A percentile compares a stretch with the other conserved stretches of the same genome.
Conservation (phyloP, 2,329 filamentous ascomycete species). For the Nothophoma quercina region DNA sequence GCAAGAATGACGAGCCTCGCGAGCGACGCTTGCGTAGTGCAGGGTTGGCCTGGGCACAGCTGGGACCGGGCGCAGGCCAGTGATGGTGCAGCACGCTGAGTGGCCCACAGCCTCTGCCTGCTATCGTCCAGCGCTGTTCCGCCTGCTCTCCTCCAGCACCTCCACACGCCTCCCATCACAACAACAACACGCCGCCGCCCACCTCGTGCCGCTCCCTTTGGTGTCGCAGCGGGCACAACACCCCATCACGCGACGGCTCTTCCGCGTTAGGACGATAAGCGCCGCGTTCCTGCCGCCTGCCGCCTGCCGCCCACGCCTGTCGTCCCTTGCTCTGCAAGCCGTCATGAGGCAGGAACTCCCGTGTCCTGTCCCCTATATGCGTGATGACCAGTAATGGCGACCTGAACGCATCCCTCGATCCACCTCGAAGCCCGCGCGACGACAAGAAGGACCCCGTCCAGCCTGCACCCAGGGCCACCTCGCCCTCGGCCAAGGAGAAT, state of each 20-base stretch:
- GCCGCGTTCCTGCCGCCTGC: conserved; percentile 14
- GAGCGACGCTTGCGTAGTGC: conserved; percentile 19
- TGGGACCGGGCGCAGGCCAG: conserved; percentile 26
- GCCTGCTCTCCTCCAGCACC: conserved; percentile 23
- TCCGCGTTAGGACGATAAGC: conserved; percentile 19
- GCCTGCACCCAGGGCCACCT: conserved; percentile 25
- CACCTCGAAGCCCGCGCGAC: conserved; percentile 25
- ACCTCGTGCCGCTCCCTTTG: conserved; percentile 16
- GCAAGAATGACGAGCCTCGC: conserved; percentile 1
- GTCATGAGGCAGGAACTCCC: conserved; percentile 50
- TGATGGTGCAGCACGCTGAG: conserved; percentile 27
- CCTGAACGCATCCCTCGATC: conserved; percentile 39
- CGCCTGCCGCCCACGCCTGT: conserved; percentile 18
- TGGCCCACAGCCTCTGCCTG: conserved; percentile 24
- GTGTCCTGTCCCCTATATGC: conserved; percentile 48
- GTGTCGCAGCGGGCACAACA: conserved; percentile 18
- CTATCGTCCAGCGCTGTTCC: conserved; percentile 18
- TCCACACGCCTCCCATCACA: conserved; percentile 22
- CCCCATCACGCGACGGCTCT: conserved; percentile 21
- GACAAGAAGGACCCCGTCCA: conserved; percentile 1
- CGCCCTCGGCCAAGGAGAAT: conserved; percentile 30
- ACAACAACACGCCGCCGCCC: conserved; percentile 20
- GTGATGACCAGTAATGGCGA: conserved; percentile 52
- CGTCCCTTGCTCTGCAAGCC: conserved; percentile 41
- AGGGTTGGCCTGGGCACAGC: conserved; percentile 31